Conservation (phyloP, 345 rosid genomes). For the Pugionium cornutum region DNA sequence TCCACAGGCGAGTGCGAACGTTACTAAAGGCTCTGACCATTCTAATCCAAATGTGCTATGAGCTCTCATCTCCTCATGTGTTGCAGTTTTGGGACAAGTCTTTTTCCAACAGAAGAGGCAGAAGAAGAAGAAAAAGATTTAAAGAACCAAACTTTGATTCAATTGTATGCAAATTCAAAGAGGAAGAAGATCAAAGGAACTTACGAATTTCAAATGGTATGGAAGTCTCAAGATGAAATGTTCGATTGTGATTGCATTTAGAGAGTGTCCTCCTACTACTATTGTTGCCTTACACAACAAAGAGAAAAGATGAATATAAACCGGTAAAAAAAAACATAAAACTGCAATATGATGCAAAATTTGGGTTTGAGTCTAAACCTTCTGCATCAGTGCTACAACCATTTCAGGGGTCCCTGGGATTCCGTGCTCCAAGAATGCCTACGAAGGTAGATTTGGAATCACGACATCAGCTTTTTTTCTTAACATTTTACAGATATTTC, state of each 20-base stretch:
- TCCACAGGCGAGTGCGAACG: constrained; percentile 87
- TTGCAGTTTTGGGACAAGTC: constrained; percentile 72
- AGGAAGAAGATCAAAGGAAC: constrained; percentile 19
- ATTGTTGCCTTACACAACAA: constrained; percentile 66
- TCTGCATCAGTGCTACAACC: constrained; percentile 83
- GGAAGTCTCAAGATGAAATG: constrained; percentile 93
- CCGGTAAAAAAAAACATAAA: neutral
- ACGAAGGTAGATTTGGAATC: constrained; percentile 8
- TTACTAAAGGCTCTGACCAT: constrained; percentile 88
- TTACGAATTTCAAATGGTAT: constrained; percentile 83
- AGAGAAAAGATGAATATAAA: neutral
- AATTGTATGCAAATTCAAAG: neutral
- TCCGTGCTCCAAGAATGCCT: constrained; percentile 86
- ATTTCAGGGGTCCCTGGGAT: constrained; percentile 73
- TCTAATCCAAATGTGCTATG: constrained; percentile 66
- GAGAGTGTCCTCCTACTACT: constrained; percentile 67
- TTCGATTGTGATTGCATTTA: constrained; percentile 83
- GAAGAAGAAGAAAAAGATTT: neutral
- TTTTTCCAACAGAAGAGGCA: constrained; percentile 25
- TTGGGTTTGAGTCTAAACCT: constrained; percentile 48
- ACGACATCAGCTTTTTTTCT: neutral
- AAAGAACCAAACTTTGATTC: neutral
- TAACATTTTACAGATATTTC: neutral
- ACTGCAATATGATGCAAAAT: neutral
- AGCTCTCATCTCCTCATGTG: constrained; percentile 71